Conservation (phyloP, 2,329 filamentous ascomycete species). For the Ascomycota sp. region DNA sequence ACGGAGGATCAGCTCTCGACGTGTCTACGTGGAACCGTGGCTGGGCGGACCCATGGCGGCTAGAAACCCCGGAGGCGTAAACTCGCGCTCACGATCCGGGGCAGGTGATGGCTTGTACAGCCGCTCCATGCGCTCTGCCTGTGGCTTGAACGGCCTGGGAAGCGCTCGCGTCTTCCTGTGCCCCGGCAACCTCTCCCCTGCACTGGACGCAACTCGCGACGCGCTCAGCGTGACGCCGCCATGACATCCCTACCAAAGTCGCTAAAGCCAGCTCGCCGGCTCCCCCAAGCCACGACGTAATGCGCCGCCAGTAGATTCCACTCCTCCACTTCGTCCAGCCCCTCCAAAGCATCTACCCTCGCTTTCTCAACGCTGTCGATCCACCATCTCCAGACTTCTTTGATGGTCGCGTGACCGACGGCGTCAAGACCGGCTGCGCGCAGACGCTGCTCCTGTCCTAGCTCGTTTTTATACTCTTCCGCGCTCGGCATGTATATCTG, state of each 20-base stretch:
- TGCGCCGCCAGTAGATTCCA: constrained; percentile 73
- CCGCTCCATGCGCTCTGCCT: too few relatives aligned
- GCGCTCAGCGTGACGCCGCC: too few relatives aligned
- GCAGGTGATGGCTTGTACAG: too few relatives aligned
- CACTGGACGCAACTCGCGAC: too few relatives aligned
- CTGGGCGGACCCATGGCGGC: too few relatives aligned
- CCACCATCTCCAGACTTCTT: constrained; percentile 59
- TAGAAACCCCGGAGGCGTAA: too few relatives aligned
- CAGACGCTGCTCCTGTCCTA: constrained; percentile 49
- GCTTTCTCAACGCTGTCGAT: constrained; percentile 50
- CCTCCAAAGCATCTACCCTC: constrained; percentile 59
- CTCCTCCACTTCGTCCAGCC: constrained; percentile 89
- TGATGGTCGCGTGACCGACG: constrained; percentile 22
- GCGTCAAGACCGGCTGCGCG: constrained; percentile 40
- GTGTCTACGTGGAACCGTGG: too few relatives aligned
- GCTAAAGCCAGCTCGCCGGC: constrained; percentile 23
- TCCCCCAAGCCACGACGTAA: constrained; percentile 82
- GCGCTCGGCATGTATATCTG: constrained; percentile 74
- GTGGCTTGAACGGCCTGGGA: too few relatives aligned
- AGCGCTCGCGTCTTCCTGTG: too few relatives aligned
- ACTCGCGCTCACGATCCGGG: too few relatives aligned
- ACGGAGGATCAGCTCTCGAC: too few relatives aligned
- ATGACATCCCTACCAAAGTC: background rate
- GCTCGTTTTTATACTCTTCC: constrained; percentile 45
- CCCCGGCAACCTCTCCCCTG: too few relatives aligned